Evolutionary conservation across 179 eudicot genomes (phyloP), one percentile per base, ranked within the genome.

Genomic region (Camellia oleifera): DNA sequence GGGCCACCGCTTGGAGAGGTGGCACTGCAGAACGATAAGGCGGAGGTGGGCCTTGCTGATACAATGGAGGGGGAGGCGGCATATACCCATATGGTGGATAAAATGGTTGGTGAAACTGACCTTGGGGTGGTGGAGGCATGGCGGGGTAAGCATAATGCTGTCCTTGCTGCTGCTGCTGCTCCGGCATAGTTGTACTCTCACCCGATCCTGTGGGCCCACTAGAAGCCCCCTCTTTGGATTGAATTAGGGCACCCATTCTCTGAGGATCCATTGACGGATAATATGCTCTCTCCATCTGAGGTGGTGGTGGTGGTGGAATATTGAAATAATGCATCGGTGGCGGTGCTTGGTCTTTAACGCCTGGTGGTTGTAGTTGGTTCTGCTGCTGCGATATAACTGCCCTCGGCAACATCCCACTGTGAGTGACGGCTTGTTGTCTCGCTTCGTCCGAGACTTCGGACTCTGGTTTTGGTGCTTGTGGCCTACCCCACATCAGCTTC

Each of bases 241-340:
- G 80, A 62, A 93, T 72, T n/a, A 92, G 75, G 0, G 98, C 99
- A 48, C 99, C 99, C 99, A 95, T 95, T 79, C 99, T 87, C 65
- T 93, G 97, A 9, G 98, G 99, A 73, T 95, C 99, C 99, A 93
- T 95, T 0, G 98, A 95, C 10, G 99, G 99, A 82, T 95, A 95
- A 58, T 78, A 86, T 11, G 92, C 58, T 70, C 95, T 82, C 15
- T 87, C 95, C 48, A 84, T 95, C 81, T 88, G 94, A 61, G 92
- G 90, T 13, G 88, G 85, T 14, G 40, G 40, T 32, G 40, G 40
- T 32, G 93, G 91, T 20, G 97, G 98, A 42, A 91, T 91, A 67
- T 92, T 93, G 77, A 92, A 93, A 71, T 92, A 95, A 4, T 89
- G 88, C 89, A 87, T 83, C 44, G 88, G 89, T 5, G 88, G 88